These are phyloP conservation scores for Laburnicola sp. DNA, from an alignment of 2,329 filamentous ascomycete genomes.

Conservation along the genomic window DNA sequence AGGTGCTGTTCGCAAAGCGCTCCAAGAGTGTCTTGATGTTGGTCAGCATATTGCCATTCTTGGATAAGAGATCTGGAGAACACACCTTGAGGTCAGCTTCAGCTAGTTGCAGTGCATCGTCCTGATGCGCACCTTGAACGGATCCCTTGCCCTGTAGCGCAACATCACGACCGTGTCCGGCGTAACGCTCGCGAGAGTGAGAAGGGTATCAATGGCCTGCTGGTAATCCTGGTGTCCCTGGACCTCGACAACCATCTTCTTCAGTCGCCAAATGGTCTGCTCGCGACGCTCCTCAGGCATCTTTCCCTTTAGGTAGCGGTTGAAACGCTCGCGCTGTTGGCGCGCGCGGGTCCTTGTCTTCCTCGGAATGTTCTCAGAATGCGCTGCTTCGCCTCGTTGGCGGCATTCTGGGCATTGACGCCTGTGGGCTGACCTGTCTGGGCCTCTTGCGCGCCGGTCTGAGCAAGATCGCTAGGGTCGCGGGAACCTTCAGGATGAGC, in stretches of 20 bases:
- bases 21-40: constrained; percentile 76
- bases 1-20: constrained; percentile 94
- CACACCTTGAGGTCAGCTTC: constrained; percentile 77
- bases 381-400: constrained; percentile 59
- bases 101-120: constrained; percentile 67
- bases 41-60: constrained; percentile 54
- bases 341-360: constrained; percentile 52
- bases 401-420: constrained; percentile 57
- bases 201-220: constrained; percentile 83
- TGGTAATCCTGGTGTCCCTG: constrained; percentile 95
- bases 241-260: constrained; percentile 97
- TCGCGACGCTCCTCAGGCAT: constrained; percentile 91
- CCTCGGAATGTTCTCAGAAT: constrained; percentile 67
- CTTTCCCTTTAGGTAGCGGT: constrained; percentile 81
- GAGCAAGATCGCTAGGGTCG: constrained; percentile 59
- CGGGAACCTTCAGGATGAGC: constrained; percentile 61
- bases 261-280: constrained; percentile 87
- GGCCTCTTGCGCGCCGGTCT: constrained; percentile 55
- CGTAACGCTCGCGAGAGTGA: constrained; percentile 86
- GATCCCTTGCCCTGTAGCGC: constrained; percentile 67
- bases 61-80: constrained; percentile 45
- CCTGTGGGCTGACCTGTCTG: constrained; percentile 52
- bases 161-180: constrained; percentile 69
- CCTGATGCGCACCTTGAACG: constrained; percentile 70
- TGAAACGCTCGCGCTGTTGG: constrained; percentile 56